phyloP scores from a whole-genome alignment of 768 basidiomycete genomes.

The Lactarius pseudohatsudake region DNA sequence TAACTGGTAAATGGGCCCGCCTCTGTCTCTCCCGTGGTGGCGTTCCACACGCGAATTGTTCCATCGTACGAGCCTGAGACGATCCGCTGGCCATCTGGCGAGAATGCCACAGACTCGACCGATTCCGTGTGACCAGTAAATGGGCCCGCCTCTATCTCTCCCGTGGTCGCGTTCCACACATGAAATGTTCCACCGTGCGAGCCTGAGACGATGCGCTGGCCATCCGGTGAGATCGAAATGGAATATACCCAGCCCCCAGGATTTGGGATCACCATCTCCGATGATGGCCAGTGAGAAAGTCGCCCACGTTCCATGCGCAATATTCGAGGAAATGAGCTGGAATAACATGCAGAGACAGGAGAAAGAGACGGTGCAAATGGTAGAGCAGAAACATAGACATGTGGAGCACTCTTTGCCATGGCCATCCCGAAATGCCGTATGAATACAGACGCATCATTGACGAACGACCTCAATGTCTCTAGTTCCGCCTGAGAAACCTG shows the following conservation, averaged over 20 bases:
- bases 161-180: too few relatives aligned
- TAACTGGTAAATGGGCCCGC: too few relatives aligned
- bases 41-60: too few relatives aligned
- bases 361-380: background rate
- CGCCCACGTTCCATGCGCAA: background rate
- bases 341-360: background rate
- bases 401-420: background rate
- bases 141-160: too few relatives aligned
- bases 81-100: too few relatives aligned
- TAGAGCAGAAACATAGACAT: background rate
- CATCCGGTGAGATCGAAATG: background rate
- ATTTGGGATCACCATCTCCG: background rate
- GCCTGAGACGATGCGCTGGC: background rate
- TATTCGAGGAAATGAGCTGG: background rate
- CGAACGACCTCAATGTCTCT: background rate
- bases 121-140: too few relatives aligned
- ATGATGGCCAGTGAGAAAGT: background rate
- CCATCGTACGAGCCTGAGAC: too few relatives aligned
- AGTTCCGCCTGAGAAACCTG: background rate
- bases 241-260: background rate
- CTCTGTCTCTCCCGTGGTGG: too few relatives aligned
- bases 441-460: background rate
- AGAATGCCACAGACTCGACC: too few relatives aligned
- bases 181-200: too few relatives aligned
- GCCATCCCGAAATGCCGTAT: constrained; percentile 1